A percentile compares a stretch with the other conserved stretches of the same genome.
These are phyloP conservation scores for Ustilago curta DNA, from an alignment of 1,284 basidiomycete species.

Conservation along the genomic window DNA sequence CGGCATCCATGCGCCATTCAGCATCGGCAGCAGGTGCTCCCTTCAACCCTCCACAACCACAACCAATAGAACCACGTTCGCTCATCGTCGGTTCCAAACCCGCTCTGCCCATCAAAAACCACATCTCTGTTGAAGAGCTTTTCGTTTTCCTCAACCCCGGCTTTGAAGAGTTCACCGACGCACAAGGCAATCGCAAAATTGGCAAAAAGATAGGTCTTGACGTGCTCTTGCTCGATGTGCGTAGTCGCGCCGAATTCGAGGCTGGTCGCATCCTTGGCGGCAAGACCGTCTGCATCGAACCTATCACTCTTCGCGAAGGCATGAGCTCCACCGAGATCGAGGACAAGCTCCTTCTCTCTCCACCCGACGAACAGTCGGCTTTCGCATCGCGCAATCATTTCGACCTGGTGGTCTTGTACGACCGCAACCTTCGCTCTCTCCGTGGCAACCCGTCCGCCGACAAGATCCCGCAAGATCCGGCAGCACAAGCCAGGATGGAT, in stretches of 20 bases:
- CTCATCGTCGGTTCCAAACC: slow-evolving; percentile 52
- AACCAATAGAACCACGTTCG: slow-evolving; percentile 19
- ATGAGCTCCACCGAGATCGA: slow-evolving; percentile 81
- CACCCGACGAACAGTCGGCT: slow-evolving; percentile 77
- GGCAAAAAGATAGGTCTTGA: slow-evolving; percentile 49
- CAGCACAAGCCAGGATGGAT: slow-evolving; percentile 45
- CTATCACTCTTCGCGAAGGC: slow-evolving; percentile 51
- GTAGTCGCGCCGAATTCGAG: slow-evolving; percentile 81
- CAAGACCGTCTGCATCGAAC: slow-evolving; percentile 84
- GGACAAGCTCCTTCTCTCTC: slow-evolving; percentile 79
- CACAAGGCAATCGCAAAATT: slow-evolving; percentile 50
- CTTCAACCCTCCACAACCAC: not conserved
- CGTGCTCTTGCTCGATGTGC: slow-evolving; percentile 83
- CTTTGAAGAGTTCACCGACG: slow-evolving; percentile 59
- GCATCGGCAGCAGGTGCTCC: not conserved
- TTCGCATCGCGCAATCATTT: slow-evolving; percentile 87
- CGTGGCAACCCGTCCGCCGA: slow-evolving; percentile 24
- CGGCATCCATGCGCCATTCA: slow-evolving; percentile 18
- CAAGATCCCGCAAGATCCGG: slow-evolving; percentile 36
- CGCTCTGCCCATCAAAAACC: slow-evolving; percentile 46
- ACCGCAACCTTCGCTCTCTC: slow-evolving; percentile 71
- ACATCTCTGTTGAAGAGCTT: slow-evolving; percentile 62
- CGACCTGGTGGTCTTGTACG: slow-evolving; percentile 90
- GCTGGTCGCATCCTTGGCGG: slow-evolving; percentile 78
- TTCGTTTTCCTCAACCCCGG: slow-evolving; percentile 63